Evolutionary conservation across 2,329 filamentous ascomycete genomes (phyloP).

Genomic region (Xylaria digitata): DNA sequence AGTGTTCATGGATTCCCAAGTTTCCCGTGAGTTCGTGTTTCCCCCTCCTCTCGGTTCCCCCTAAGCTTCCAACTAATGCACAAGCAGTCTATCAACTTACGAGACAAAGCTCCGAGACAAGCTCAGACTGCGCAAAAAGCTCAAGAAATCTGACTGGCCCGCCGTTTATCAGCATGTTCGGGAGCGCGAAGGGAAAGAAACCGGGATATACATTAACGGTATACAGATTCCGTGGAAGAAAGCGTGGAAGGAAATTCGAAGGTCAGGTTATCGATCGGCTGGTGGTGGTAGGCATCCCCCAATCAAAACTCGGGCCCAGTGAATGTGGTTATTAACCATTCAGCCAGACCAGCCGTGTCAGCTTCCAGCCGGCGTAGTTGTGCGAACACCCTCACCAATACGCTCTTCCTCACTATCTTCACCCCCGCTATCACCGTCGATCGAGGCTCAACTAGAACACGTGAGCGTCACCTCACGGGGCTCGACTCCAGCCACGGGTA

Average conservation of each 20-base stretch:
- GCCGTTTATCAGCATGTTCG: constrained; percentile 32
- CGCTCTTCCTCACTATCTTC: background rate
- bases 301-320: no score
- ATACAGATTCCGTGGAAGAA: constrained; percentile 17
- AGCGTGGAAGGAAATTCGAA: constrained; percentile 26
- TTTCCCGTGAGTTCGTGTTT: constrained; percentile 10
- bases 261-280: constrained; percentile 2
- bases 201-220: constrained; percentile 18
- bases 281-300: background rate
- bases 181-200: constrained; percentile 1
- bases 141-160: constrained; percentile 37
- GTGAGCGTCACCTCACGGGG: background rate
- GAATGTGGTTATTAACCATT: background rate
- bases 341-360: background rate
- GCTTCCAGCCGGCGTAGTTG: constrained; percentile 17
- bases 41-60: background rate
- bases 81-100: constrained; percentile 34
- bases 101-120: constrained; percentile 38
- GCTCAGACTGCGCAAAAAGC: constrained; percentile 39
- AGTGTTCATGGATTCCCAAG: constrained; percentile 18
- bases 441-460: background rate
- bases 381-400: constrained; percentile 20
- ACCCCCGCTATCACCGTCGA: background rate
- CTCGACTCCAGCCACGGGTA: background rate
- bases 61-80: background rate